Evolutionary conservation across 768 basidiomycete genomes (phyloP), one percentile per base, ranked within the genome.

Genomic region (Rhodotorula graminis): DNA sequence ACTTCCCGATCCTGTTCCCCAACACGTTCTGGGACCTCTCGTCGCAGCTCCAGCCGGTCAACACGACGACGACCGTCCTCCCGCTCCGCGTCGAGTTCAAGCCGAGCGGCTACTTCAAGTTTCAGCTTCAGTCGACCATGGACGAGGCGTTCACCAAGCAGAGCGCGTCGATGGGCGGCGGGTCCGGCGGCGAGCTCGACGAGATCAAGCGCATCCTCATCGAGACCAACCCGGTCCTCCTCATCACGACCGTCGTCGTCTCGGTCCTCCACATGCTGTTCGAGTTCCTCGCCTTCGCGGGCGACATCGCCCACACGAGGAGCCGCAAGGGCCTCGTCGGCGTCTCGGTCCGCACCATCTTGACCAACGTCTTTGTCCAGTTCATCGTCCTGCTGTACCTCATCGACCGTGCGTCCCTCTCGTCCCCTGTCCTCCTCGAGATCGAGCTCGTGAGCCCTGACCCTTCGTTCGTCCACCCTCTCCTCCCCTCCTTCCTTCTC

Each of bases 141-240:
- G 88, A 90, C 40, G 87, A 87, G 61, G 88, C 92, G 5, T 93
- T 97, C 80, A 88, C 91, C 80, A 85, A 89, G 70, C 77, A 77
- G 52, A 72, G 76, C 37, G 56, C 76, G 65, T 63, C 60, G 33
- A 77, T 42, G 56, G 88, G 90, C 77, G 88, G 77, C 18, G 74
- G 88, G 14, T 12, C 14, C 29, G 83, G 83, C 3, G 84, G 83
- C 83, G 95, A 98, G 80, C 80, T 98, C 56, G 95, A 99, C 80
- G 95, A 97, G 83, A 82, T 99, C 77, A 99, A 99, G 83, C 85
- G 93, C 69, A 95, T 95, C 90, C 82, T 99, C 61, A 84, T 89
- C 53, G 82, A 83, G 73, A 82, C 82, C 27, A 80, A 79, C 80
- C 90, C 93, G 25, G 92, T 88, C 85, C 88, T 96, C 83, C 85